Evolutionary conservation across 495 filamentous ascomycete genomes (phyloP), one percentile per base, ranked within the genome.

Genomic region (Tuber brumale): DNA sequence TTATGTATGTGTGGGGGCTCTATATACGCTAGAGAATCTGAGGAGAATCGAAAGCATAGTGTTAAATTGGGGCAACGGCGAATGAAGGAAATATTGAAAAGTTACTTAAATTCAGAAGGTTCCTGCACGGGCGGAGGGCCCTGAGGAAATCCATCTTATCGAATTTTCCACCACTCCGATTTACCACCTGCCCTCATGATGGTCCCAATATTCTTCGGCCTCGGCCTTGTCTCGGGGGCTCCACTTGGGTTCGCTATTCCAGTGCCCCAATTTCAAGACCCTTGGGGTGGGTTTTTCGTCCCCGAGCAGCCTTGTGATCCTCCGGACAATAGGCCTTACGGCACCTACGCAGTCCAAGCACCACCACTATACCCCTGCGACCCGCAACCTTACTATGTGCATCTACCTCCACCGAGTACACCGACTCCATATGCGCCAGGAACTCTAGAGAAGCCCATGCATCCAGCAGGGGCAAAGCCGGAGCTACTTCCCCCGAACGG

Each of bases 251-350:
- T 82, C 31, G 76, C 76, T 3, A 61, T 69, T 18, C 80, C 80
- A 23, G 12, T 51, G 0, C 70, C 80, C 10, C 76, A 76, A 27
- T 61, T 42, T 35, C 69, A 73, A 37, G 76, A 74, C 10, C 77
- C 72, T 19, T 82, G 80, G 80, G 39, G 48, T n/a, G 80, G 71
- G 8, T 79, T 79, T 75, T 82, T 82, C 73, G 70, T 74, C 37
- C 61, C 76, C 19, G 72, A 77, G 39, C 71, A 77, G 21, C 66
- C 21, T 10, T 77, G 72, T n/a, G 69, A 43, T 72, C 2, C 41
- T 35, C 73, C n/a, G 5, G 19, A 9, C 35, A 72, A 27, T 51
- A 72, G 21, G 19, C 73, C 73, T 73, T 37, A 48, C 41, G 12
- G 21, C 37, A 35, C 35, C 16, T 75, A 75, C 69, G 42, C 12